These are phyloP conservation scores for Fusarium sp. DNA, from an alignment of 2,329 filamentous ascomycete species.

Conservation along the genomic window DNA sequence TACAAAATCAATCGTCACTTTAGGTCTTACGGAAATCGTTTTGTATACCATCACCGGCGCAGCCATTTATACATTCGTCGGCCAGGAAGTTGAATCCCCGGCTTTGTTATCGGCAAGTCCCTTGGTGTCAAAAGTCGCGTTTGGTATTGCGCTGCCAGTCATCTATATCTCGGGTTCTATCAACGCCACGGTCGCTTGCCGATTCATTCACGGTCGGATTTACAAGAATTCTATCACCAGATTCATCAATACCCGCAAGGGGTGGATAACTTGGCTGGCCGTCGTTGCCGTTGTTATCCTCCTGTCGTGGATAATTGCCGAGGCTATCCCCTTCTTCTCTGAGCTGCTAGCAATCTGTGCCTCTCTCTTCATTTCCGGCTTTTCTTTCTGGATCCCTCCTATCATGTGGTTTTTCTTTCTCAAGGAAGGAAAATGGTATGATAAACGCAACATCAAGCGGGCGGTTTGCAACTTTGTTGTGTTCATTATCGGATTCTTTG, in stretches of 20 bases:
- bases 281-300: constrained; percentile 73
- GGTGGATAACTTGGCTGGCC: constrained; percentile 69
- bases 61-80: constrained; percentile 79
- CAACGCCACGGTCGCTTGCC: constrained; percentile 66
- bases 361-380: constrained; percentile 64
- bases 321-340: constrained; percentile 80
- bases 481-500: constrained; percentile 51
- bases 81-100: constrained; percentile 74
- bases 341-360: constrained; percentile 71
- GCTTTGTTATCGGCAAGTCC: constrained; percentile 76
- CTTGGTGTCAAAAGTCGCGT: constrained; percentile 75
- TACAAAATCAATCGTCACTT: constrained; percentile 69
- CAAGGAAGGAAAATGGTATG: constrained; percentile 49
- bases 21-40: constrained; percentile 72
- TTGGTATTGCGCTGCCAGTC: constrained; percentile 78
- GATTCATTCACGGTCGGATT: constrained; percentile 63
- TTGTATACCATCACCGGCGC: constrained; percentile 78
- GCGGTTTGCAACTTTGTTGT: constrained; percentile 43
- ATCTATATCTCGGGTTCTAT: constrained; percentile 83
- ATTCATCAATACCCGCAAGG: constrained; percentile 64
- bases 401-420: constrained; percentile 61
- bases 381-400: constrained; percentile 60
- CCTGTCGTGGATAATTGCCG: constrained; percentile 78
- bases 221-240: constrained; percentile 60
- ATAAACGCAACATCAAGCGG: constrained; percentile 48